Percentiles rank a stretch among this genome's conserved stretches.
These are phyloP conservation scores for Serendipita vermifera DNA, from an alignment of 768 basidiomycete species.

Conservation along the genomic window DNA sequence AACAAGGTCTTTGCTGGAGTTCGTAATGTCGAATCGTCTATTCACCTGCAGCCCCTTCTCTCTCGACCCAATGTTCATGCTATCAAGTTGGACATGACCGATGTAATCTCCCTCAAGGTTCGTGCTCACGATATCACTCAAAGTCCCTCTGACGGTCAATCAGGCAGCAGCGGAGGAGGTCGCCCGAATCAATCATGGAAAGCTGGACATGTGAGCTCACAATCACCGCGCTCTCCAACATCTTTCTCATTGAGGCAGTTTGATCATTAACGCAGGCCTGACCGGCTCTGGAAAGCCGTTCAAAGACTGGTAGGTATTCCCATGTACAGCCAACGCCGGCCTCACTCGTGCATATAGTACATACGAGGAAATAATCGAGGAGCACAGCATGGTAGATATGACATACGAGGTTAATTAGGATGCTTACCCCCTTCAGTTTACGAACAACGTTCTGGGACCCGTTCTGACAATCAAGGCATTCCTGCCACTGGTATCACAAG, in stretches of 20 bases:
- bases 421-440: conserved; percentile 7
- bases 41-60: conserved; percentile 14
- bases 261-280: conserved; percentile 12
- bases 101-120: conserved; percentile 23
- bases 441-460: conserved; percentile 17
- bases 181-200: conserved; percentile 9
- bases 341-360: not conserved
- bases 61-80: conserved; percentile 23
- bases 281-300: not conserved
- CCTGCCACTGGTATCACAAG: conserved; percentile 16
- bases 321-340: not conserved
- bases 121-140: not conserved
- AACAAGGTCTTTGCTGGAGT: conserved; percentile 22
- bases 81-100: conserved; percentile 28
- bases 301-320: conserved; percentile 4
- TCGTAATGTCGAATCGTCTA: conserved; percentile 18
- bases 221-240: too few relatives aligned
- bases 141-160: too few relatives aligned
- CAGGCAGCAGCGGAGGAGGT: conserved; percentile 14
- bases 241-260: too few relatives aligned
- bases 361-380: too few relatives aligned
- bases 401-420: too few relatives aligned
- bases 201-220: conserved; percentile 12
- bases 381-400: too few relatives aligned
- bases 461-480: conserved; percentile 14